Evolutionary conservation across 1,284 basidiomycete species (phyloP), one percentile per base, ranked within the genome.

Genomic region (Leccinum cinnamomeum): DNA sequence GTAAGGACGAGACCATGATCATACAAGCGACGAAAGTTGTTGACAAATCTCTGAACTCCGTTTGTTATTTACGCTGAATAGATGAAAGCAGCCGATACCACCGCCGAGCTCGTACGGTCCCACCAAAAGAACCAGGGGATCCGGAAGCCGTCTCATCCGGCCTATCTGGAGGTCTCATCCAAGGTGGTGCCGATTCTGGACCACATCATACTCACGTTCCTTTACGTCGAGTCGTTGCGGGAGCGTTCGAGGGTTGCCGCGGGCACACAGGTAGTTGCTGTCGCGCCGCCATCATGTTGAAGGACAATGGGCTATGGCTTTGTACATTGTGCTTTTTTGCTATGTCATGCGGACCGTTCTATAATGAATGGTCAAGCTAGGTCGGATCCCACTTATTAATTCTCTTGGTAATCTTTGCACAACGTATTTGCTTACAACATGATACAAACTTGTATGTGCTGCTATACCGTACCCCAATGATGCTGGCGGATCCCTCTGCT

Each of bases 151-250:
- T 3, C 59, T 0, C 70, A 72, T 55, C 64, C 70, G 7, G 58
- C 70, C 0, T 72, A 73, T 16, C 51, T 71, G 7, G n/a, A 72
- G 5, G 61, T 73, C 35, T 59, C 70, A 16, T 18, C 57, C 0
- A 10, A 25, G 1, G 64, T 54, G 8, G 63, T 57, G 10, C n/a
- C 56, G 8, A 69, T 73, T 59, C 46, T 73, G 58, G 69, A 72
- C 60, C 62, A 68, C 3, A 16, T 69, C 61, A 48, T 71, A 14
- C 57, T 73, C 48, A 71, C 70, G 7, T 71, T 71, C 23, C 25
- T 69, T 51, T 72, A 63, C 23, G 30, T 67, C 0, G 71, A 73
- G 51, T 59, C 25, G 11, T 48, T 70, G 54, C 63, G 68, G 28
- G 39, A 64, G 35, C 62, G 16, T 18, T 8, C 5, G 6, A 46